These are phyloP conservation scores for Pseudognaphalium luteoalbum DNA, from an alignment of 129 eudicot genomes.

Conservation along the genomic window DNA sequence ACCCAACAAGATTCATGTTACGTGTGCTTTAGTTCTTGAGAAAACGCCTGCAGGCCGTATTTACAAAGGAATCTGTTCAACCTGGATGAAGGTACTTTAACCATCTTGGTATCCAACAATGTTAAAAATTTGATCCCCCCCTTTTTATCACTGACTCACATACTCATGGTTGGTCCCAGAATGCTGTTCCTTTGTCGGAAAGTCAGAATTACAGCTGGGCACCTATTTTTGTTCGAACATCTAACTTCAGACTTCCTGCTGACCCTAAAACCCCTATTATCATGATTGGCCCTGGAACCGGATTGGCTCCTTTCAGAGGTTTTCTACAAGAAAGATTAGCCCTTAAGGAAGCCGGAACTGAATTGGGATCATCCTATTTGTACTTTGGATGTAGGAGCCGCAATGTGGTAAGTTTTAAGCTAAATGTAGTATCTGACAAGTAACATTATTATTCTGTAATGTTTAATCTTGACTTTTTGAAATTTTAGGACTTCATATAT, in stretches of 20 bases:
- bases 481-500: conserved; percentile 72
- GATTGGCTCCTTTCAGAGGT: conserved; percentile 98
- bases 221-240: conserved; percentile 79
- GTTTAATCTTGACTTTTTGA: background rate
- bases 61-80: conserved; percentile 93
- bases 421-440: background rate
- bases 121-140: background rate
- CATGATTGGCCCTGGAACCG: conserved; percentile 99
- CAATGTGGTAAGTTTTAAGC: conserved; percentile 55
- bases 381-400: conserved; percentile 95
- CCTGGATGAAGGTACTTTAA: conserved; percentile 91
- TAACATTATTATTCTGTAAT: background rate
- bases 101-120: background rate
- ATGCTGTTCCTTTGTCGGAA: conserved; percentile 77
- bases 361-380: conserved; percentile 72
- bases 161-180: conserved; percentile 44
- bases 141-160: background rate
- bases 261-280: conserved; percentile 77
- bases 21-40: conserved; percentile 91
- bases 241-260: conserved; percentile 89
- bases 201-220: conserved; percentile 76
- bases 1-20: conserved; percentile 81
- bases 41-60: conserved; percentile 81
- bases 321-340: conserved; percentile 94
- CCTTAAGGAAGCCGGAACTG: conserved; percentile 83